Percentiles rank a stretch among this genome's conserved stretches.
Conservation (phyloP, 2,329 filamentous ascomycete species). For the Cordyceps farinosa region DNA sequence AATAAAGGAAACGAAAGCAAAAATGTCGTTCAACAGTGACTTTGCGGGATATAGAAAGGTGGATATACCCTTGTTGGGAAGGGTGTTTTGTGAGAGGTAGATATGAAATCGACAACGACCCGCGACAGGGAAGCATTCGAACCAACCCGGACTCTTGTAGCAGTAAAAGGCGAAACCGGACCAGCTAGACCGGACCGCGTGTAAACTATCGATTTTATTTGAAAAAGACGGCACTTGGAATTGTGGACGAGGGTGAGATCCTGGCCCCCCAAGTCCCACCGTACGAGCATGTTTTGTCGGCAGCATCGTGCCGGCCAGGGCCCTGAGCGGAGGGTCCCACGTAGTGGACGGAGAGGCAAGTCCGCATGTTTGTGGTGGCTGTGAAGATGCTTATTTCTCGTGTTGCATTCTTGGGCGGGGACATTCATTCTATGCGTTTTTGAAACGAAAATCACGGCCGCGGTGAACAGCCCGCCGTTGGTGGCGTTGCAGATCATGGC, state of each 20-base stretch:
- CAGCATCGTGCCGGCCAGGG: slow-evolving; percentile 1
- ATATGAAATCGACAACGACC: not conserved
- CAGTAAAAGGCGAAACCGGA: not conserved
- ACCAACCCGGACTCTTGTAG: not conserved
- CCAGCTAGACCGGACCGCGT: not conserved
- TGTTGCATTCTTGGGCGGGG: not conserved
- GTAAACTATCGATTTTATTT: not conserved
- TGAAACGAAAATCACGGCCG: too few species aligned
- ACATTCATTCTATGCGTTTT: not conserved
- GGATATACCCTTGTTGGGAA: not conserved
- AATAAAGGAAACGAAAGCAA: not conserved
- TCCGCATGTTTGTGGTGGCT: not conserved
- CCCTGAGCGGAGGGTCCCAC: not conserved
- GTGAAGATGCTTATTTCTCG: not conserved
- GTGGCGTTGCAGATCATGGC: too few species aligned
- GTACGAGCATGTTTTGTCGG: not conserved
- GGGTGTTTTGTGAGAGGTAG: not conserved
- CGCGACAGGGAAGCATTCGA: not conserved
- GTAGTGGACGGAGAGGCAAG: not conserved
- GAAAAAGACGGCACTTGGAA: not conserved
- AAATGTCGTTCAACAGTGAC: slow-evolving; percentile 17
- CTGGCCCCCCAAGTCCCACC: not conserved
- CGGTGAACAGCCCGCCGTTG: too few species aligned
- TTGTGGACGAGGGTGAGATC: not conserved
- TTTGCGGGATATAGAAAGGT: not conserved